These are phyloP conservation scores for Solanum clarkiae DNA, from an alignment of 257 asterid genomes.

Conservation along the genomic window DNA sequence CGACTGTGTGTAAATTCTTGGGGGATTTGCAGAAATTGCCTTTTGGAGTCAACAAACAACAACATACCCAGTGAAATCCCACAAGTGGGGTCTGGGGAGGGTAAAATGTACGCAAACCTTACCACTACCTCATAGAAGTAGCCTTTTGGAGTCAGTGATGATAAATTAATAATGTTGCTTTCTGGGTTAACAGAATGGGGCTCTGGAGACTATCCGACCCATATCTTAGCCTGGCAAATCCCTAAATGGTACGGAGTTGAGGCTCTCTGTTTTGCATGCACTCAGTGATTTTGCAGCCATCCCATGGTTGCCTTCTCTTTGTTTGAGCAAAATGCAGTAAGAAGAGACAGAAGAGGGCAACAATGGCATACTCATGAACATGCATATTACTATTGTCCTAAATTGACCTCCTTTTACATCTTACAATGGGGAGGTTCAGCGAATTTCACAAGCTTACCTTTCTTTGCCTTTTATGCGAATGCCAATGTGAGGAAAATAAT, in stretches of 20 bases:
- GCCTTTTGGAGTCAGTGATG: background rate
- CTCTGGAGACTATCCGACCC: background rate
- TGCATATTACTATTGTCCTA: background rate
- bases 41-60: too few relatives aligned
- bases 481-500: background rate
- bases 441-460: background rate
- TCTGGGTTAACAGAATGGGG: background rate
- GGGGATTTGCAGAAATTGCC: too few relatives aligned
- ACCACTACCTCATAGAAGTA: too few relatives aligned
- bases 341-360: background rate
- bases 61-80: too few relatives aligned
- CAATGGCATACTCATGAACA: background rate
- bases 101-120: too few relatives aligned
- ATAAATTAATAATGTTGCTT: background rate
- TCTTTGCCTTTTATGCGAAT: background rate
- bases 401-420: background rate
- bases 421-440: background rate
- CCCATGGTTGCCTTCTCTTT: background rate
- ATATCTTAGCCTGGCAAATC: background rate
- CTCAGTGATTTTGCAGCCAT: constrained; percentile 6
- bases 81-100: too few relatives aligned
- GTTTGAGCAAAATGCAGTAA: background rate
- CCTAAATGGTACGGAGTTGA: background rate
- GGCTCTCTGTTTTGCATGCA: background rate
- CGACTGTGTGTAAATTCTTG: background rate